A percentile compares a stretch with the other conserved stretches of the same genome.
phyloP scores from a whole-genome alignment of 371 early-diverging fungal species.

The Rhizopus stolonifer region DNA sequence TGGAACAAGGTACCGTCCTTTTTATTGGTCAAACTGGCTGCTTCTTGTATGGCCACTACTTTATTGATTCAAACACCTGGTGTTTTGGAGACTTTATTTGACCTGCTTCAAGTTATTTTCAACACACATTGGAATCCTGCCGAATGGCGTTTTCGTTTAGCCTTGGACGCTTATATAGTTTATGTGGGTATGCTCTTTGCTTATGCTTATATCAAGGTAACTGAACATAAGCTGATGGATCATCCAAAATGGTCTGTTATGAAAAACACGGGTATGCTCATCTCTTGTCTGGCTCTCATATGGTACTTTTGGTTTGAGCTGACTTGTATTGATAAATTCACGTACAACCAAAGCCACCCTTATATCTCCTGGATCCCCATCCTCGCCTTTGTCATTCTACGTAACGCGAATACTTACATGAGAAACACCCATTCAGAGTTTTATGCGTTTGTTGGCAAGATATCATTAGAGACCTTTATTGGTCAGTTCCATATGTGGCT shows the following conservation, averaged over 20 bases:
- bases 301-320: constrained; percentile 57
- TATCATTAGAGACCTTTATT: constrained; percentile 76
- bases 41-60: constrained; percentile 38
- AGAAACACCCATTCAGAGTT: constrained; percentile 55
- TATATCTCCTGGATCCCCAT: constrained; percentile 65
- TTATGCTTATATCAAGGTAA: constrained; percentile 41
- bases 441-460: constrained; percentile 61
- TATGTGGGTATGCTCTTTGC: constrained; percentile 64
- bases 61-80: constrained; percentile 42
- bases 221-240: constrained; percentile 34
- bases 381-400: constrained; percentile 62
- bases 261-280: constrained; percentile 25
- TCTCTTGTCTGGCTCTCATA: constrained; percentile 35
- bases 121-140: constrained; percentile 56
- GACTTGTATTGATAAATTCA: constrained; percentile 40
- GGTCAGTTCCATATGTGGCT: constrained; percentile 82
- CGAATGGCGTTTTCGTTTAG: constrained; percentile 69
- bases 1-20: constrained; percentile 46
- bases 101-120: constrained; percentile 32
- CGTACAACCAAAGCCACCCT: constrained; percentile 63
- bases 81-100: constrained; percentile 48
- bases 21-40: constrained; percentile 51
- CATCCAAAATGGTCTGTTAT: constrained; percentile 38
- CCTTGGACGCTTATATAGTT: constrained; percentile 61
- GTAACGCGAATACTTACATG: constrained; percentile 58